A percentile compares a stretch with the other conserved stretches of the same genome.
Conservation (phyloP, 257 asterid genomes). For the Solanum dulcamara region DNA sequence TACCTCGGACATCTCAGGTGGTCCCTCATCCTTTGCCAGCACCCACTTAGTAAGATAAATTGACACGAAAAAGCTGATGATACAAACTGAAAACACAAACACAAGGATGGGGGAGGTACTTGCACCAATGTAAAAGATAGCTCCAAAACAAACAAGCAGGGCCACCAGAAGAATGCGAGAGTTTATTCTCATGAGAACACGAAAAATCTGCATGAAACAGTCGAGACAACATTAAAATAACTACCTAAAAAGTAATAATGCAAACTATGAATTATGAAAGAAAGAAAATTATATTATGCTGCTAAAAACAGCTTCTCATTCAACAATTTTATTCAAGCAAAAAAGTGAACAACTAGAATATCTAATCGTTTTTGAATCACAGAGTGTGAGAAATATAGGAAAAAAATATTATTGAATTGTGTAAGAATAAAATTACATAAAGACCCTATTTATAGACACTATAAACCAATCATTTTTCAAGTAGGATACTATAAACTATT, state of each 20-base stretch:
- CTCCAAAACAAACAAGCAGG: constrained; percentile 62
- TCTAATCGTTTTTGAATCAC: background rate
- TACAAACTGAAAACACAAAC: constrained; percentile 89
- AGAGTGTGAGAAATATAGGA: too few relatives aligned
- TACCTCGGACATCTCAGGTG: constrained; percentile 98
- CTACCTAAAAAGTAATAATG: background rate
- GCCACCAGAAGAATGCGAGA: constrained; percentile 66
- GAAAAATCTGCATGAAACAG: constrained; percentile 62
- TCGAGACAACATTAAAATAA: background rate
- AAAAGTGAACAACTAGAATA: background rate
- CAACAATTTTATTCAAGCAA: background rate
- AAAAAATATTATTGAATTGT: too few relatives aligned
- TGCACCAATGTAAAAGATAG: constrained; percentile 78
- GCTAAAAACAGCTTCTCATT: background rate
- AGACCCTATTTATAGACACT: too few relatives aligned
- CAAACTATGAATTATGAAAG: background rate
- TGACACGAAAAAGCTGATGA: constrained; percentile 63
- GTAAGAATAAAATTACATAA: too few relatives aligned
- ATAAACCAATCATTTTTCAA: too few relatives aligned
- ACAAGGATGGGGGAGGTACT: constrained; percentile 82
- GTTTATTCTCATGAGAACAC: constrained; percentile 69
- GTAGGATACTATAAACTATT: too few relatives aligned
- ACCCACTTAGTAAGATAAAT: constrained; percentile 87
- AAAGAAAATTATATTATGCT: background rate
- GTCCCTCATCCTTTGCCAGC: constrained; percentile 94